phyloP scores from a whole-genome alignment of 495 filamentous ascomycete genomes.

The Penicillium pancosmium region DNA sequence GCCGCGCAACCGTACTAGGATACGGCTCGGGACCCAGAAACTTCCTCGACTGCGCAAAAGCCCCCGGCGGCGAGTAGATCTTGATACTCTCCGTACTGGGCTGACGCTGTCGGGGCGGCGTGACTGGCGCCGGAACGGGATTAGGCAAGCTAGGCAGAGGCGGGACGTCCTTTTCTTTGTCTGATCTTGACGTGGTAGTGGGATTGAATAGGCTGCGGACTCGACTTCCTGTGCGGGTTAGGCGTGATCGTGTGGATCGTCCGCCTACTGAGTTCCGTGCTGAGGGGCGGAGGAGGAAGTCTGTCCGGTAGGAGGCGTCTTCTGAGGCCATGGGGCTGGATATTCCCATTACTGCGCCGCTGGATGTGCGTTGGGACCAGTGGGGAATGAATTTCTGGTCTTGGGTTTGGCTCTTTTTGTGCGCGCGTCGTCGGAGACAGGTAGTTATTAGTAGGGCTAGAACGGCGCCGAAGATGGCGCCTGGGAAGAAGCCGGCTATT shows the following conservation, averaged over 20 bases:
- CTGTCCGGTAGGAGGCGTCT: constrained; percentile 55
- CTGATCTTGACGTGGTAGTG: neutral
- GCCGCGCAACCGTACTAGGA: constrained; percentile 33
- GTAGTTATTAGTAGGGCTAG: constrained; percentile 45
- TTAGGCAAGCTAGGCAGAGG: constrained; percentile 22
- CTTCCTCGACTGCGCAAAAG: constrained; percentile 32
- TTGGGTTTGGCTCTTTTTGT: constrained; percentile 16
- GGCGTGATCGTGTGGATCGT: constrained; percentile 36
- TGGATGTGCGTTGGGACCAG: constrained; percentile 41
- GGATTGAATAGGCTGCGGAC: constrained; percentile 41
- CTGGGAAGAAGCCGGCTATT: constrained; percentile 66
- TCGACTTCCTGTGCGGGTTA: constrained; percentile 39
- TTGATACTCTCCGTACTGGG: constrained; percentile 69
- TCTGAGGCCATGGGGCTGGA: constrained; percentile 58
- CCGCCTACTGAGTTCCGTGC: constrained; percentile 29
- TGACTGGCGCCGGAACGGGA: constrained; percentile 20
- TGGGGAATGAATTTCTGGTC: constrained; percentile 20
- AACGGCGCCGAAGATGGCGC: constrained; percentile 57
- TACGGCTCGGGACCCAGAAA: constrained; percentile 37
- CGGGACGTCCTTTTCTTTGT: constrained; percentile 25
- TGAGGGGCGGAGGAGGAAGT: constrained; percentile 55
- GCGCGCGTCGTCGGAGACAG: constrained; percentile 37
- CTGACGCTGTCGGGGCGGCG: constrained; percentile 47
- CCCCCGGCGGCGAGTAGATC: constrained; percentile 66
- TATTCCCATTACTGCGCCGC: constrained; percentile 50